Base-by-base conservation (phyloP, 805 yeast species). In the Kuraishia piskuri region DNA sequence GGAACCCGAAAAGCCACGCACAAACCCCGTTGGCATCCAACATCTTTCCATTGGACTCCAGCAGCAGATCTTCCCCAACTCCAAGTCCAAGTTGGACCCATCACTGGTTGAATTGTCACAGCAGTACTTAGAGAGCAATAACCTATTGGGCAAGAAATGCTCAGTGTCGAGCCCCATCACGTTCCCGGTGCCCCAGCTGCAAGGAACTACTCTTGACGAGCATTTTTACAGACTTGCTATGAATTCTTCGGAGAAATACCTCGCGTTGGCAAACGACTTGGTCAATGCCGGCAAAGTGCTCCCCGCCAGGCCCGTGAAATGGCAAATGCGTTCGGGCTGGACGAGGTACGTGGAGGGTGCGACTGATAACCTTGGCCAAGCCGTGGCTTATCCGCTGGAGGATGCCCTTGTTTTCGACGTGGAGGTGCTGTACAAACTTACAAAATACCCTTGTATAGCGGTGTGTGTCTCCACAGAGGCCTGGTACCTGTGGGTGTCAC, bases 401-500 rank as follows among this genome's bases (percentile, higher is more conserved):
- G 76, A 82, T 46, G 81, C 79, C 2, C 62, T 94, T 12, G 90
- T 87, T 0, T 92, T 92, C 66, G 99, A 94, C 67, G 91, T 89
- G 10, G 99, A 94, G 65, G 88, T 86, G 0, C 65, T 91, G 62
- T 91, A 90, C 68, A 84, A 88, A 58, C 68, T 81, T 1, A 80
- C 94, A 0, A 78, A 77, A 2, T 91, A 82, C 63, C 84, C 98
- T 0, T 80, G 87, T 0, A 64, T 94, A 67, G 97, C 96, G 1
- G 79, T 88, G 0, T 96, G 96, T 10, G 83, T 77, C 1, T 82
- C 96, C 0, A 65, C 75, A 0, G 72, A 76, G 9, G 96, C 96
- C 0, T 90, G 97, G 96, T 94, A 91, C 63, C 83, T 84, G 0
- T 94, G 99, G 99, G 83, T 90, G 8, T 90, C 96, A 0, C 99